These are phyloP conservation scores for Lipomyces sp. DNA, from an alignment of 805 yeast species.

Conservation along the genomic window DNA sequence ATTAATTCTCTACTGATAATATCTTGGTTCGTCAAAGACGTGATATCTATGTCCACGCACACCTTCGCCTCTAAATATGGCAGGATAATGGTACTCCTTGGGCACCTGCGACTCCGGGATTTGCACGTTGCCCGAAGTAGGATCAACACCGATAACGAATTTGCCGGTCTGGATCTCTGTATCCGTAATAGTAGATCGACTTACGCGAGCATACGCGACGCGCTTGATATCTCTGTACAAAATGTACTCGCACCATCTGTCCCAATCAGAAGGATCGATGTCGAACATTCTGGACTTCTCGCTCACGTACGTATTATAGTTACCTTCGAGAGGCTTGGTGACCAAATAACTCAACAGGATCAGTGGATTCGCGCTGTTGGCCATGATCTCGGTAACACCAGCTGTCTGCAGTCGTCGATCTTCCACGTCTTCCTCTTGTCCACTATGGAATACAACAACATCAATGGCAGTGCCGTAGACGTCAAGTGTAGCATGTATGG, in stretches of 20 bases:
- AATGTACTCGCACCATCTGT: conserved; percentile 98
- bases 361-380: conserved; percentile 78
- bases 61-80: conserved; percentile 82
- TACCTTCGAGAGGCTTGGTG: conserved; percentile 83
- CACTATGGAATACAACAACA: conserved; percentile 95
- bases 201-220: conserved; percentile 90
- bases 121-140: conserved; percentile 60
- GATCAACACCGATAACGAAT: conserved; percentile 61
- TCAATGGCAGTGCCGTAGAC: conserved; percentile 87
- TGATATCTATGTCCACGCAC: conserved; percentile 92
- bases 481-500: conserved; percentile 92
- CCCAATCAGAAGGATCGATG: conserved; percentile 91
- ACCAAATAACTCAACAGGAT: conserved; percentile 88
- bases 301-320: conserved; percentile 89
- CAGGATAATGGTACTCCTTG: conserved; percentile 74
- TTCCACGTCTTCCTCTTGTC: conserved; percentile 96
- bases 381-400: conserved; percentile 76
- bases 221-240: conserved; percentile 83
- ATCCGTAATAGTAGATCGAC: conserved; percentile 92
- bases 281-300: conserved; percentile 86
- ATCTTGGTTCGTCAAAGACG: conserved; percentile 92
- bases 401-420: conserved; percentile 87
- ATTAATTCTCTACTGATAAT: neutral
- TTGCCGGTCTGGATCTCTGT: conserved; percentile 96
- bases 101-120: conserved; percentile 62